phyloP scores from a whole-genome alignment of 2,329 filamentous ascomycete species.

The Fusarium sp. region DNA sequence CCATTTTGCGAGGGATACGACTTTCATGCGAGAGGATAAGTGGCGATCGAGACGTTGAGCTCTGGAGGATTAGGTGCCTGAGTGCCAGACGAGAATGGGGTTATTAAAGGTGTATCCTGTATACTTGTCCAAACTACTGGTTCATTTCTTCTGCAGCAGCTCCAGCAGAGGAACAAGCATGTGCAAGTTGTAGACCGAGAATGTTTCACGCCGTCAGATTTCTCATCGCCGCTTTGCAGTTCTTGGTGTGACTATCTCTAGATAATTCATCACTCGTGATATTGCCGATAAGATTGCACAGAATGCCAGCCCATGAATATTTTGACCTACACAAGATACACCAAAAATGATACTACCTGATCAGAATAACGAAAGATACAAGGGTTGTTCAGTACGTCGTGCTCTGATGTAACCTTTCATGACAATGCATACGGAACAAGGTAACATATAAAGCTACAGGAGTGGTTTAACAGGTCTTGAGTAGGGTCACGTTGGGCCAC shows the following conservation, averaged over 20 bases:
- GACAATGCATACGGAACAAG: too few species aligned
- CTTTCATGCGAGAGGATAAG: accelerated
- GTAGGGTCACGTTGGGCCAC: not conserved
- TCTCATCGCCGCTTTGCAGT: not conserved
- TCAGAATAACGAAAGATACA: too few species aligned
- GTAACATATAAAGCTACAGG: too few species aligned
- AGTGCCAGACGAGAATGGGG: accelerated
- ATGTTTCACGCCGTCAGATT: not conserved
- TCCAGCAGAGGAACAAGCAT: accelerated
- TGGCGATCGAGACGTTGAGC: too few species aligned
- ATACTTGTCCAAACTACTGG: accelerated
- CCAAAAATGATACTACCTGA: too few species aligned
- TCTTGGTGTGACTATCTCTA: not conserved
- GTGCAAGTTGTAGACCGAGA: accelerated
- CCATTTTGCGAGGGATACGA: not conserved
- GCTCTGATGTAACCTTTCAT: too few species aligned
- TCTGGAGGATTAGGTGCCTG: accelerated
- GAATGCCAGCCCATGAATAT: too few species aligned
- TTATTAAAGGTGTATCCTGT: not conserved
- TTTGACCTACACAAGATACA: too few species aligned
- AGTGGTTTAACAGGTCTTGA: too few species aligned
- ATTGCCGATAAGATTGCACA: not conserved
- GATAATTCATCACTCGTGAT: not conserved
- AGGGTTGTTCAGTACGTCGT: too few species aligned
- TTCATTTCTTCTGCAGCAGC: accelerated